A percentile compares a stretch with the other conserved stretches of the same genome.
These are phyloP conservation scores for Cryphonectria carpinicola DNA, from an alignment of 2,329 filamentous ascomycete genomes.

Conservation along the genomic window DNA sequence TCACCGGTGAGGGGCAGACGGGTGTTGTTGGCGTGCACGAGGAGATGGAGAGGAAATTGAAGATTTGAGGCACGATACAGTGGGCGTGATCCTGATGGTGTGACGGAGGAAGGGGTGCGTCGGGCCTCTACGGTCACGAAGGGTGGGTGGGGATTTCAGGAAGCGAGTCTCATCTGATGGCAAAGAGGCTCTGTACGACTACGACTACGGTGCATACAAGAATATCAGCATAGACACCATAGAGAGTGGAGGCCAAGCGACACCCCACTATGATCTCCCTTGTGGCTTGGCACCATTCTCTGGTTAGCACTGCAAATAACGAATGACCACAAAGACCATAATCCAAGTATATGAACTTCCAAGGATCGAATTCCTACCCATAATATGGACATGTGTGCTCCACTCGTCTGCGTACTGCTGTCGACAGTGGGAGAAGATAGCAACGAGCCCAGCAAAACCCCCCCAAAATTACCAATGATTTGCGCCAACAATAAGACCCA, in stretches of 20 bases:
- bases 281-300: neutral
- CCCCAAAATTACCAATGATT: slow-evolving; percentile 25
- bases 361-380: slow-evolving; percentile 29
- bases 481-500: slow-evolving; percentile 25
- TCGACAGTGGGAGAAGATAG: slow-evolving; percentile 16
- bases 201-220: slow-evolving; percentile 22
- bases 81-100: neutral
- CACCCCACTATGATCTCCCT: neutral
- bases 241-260: neutral
- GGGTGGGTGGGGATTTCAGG: neutral
- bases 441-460: slow-evolving; percentile 17
- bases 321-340: slow-evolving; percentile 4
- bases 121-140: neutral
- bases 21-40: slow-evolving; percentile 77
- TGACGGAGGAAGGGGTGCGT: neutral
- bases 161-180: neutral
- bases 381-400: slow-evolving; percentile 28
- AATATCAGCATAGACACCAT: slow-evolving; percentile 16
- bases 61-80: slow-evolving; percentile 59
- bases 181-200: slow-evolving; percentile 17
- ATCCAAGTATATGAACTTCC: slow-evolving; percentile 7
- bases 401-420: slow-evolving; percentile 20
- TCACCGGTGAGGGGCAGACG: slow-evolving; percentile 75
- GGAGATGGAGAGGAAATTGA: slow-evolving; percentile 91
- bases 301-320: neutral